These are phyloP conservation scores for Wickerhamomyces sp. DNA, from an alignment of 1,139 yeast genomes.

Conservation along the genomic window DNA sequence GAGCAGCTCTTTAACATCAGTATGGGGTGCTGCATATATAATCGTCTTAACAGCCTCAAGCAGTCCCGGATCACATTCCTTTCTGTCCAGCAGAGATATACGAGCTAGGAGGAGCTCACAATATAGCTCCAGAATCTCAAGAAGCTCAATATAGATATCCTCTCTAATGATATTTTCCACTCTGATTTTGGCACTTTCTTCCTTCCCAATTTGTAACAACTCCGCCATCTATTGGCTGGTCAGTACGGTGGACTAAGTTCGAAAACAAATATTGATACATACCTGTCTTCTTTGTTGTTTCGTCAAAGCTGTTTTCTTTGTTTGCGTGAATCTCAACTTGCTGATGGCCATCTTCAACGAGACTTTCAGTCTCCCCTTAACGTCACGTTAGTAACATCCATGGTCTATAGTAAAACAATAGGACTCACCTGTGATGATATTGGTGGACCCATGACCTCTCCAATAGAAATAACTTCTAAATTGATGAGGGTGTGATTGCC, in stretches of 20 bases:
- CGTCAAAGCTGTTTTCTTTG: constrained; percentile 74
- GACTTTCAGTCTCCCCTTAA: constrained; percentile 52
- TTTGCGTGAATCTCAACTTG: constrained; percentile 73
- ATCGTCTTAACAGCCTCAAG: constrained; percentile 73
- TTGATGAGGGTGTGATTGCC: no score
- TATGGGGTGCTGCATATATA: constrained; percentile 63
- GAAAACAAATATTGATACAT: constrained; percentile 6
- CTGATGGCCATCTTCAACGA: constrained; percentile 77
- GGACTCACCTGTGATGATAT: constrained; percentile 24
- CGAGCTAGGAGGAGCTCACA: constrained; percentile 82
- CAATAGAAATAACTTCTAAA: no score
- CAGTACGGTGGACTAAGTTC: neutral
- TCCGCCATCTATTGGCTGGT: constrained; percentile 51
- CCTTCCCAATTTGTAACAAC: constrained; percentile 63
- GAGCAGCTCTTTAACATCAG: constrained; percentile 71
- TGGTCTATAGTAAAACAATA: neutral
- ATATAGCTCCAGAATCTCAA: constrained; percentile 76
- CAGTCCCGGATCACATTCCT: constrained; percentile 56
- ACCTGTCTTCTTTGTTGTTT: constrained; percentile 71
- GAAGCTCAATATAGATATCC: constrained; percentile 75
- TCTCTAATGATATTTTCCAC: constrained; percentile 85
- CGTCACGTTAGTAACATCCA: neutral
- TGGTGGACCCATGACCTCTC: constrained; percentile 17
- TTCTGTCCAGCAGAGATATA: constrained; percentile 45
- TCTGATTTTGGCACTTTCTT: constrained; percentile 77